These are phyloP conservation scores for Symbiodinium pilosum DNA, from an alignment of 73 alveolate species.

Conservation along the genomic window DNA sequence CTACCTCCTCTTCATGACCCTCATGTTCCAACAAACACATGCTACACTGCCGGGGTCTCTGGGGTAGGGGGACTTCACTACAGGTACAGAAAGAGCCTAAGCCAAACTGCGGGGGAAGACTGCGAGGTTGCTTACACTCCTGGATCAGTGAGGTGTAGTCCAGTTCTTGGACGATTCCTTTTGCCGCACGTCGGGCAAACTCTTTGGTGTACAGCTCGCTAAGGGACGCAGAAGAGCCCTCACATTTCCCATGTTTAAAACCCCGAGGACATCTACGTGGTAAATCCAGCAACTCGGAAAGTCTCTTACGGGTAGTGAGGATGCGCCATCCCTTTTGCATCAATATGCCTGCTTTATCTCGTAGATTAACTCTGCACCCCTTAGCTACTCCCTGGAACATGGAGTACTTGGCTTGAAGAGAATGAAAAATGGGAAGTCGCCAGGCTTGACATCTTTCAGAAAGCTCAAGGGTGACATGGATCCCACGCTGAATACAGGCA, in stretches of 20 bases:
- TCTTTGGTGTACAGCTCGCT: neutral
- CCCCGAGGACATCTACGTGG: neutral
- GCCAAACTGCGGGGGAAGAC: neutral
- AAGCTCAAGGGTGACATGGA: neutral
- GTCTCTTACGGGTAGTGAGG: neutral
- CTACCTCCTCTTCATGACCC: neutral
- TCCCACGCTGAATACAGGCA: neutral
- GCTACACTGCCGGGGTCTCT: neutral
- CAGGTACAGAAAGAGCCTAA: neutral
- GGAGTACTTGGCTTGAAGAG: neutral
- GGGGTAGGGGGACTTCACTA: neutral
- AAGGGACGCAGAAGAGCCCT: neutral
- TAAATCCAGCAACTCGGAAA: neutral
- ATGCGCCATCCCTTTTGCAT: neutral
- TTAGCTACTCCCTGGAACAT: neutral
- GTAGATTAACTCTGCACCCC: neutral
- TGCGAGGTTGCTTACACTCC: neutral
- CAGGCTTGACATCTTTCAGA: conserved; percentile 8
- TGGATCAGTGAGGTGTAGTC: neutral
- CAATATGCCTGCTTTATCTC: neutral
- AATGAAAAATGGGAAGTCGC: neutral
- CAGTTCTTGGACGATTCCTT: neutral
- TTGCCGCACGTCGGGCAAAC: neutral
- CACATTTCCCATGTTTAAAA: neutral
- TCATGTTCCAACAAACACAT: neutral